These are phyloP conservation scores for Boletus coccyginus DNA, from an alignment of 768 basidiomycete species.

Conservation along the genomic window DNA sequence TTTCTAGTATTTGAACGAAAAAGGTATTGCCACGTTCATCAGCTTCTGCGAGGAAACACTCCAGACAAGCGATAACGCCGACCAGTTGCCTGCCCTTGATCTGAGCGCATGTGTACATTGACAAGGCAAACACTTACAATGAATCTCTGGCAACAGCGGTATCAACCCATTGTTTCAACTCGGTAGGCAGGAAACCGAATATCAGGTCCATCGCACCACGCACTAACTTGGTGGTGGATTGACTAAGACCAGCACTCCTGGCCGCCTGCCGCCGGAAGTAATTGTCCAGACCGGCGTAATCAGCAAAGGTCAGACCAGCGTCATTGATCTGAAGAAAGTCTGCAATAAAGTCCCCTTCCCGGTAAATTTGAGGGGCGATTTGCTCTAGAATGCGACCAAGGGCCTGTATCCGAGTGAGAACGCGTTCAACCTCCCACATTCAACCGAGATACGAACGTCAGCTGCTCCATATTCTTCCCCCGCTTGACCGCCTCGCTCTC, in stretches of 20 bases:
- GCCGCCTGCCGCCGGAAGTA: conserved; percentile 94
- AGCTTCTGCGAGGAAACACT: conserved; percentile 72
- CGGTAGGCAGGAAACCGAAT: conserved; percentile 86
- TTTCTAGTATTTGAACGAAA: conserved; percentile 76
- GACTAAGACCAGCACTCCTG: conserved; percentile 61
- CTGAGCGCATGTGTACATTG: conserved; percentile 1
- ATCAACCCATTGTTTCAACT: conserved; percentile 86
- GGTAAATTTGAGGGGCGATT: conserved; percentile 69
- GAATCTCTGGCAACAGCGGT: conserved; percentile 68
- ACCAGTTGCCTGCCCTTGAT: conserved; percentile 68
- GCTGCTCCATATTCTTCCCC: conserved; percentile 67
- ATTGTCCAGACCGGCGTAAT: conserved; percentile 90
- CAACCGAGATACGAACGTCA: conserved; percentile 49
- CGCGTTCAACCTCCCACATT: neutral
- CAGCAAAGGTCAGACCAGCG: conserved; percentile 86
- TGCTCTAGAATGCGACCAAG: conserved; percentile 74
- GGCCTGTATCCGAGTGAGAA: conserved; percentile 45
- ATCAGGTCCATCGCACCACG: conserved; percentile 92
- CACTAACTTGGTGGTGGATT: conserved; percentile 73
- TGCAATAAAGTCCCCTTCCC: conserved; percentile 84
- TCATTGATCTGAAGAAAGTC: conserved; percentile 94
- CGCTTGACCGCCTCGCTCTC: conserved; percentile 49
- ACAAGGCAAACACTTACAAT: conserved; percentile 46
- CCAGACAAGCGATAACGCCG: conserved; percentile 76
- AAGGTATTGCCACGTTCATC: conserved; percentile 74